Evolutionary conservation across 495 filamentous ascomycete genomes (phyloP), one percentile per base, ranked within the genome.

Genomic region (Oleoguttula mirabilis): DNA sequence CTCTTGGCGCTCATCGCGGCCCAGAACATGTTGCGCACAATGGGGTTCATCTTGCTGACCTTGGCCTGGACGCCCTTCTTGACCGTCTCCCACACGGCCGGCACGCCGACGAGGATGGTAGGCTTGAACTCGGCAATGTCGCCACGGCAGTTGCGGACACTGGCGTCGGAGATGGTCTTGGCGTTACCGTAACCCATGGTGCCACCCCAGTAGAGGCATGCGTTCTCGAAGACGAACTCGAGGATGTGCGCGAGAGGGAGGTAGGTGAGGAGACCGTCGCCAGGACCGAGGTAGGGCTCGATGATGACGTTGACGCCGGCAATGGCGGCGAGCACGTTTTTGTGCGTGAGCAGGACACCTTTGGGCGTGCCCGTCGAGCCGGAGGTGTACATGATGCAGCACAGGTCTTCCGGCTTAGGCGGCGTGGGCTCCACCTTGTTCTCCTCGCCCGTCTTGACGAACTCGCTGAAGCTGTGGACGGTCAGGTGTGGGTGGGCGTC

Each of bases 351-450:
- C 22, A 86, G 77, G 21, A 98, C 90, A 63, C 90, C 90, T 71
- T 96, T 98, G 25, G 90, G 90, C 0, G 87, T 75, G 36, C 90
- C 90, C 3, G 90, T 98, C n/a, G 88, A 94, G 32, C 90, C 90
- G 22, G 90, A 96, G 2, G 90, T 98, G 68, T 96, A 98, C 90
- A 98, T 98, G 61, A 98, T 93, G 60, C 90, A 94, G 71, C 82
- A 90, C 10, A 98, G 74, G 59, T 94, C 88, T 36, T 94, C 84
- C 2, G 84, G 72, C 20, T 67, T 62, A 3, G 90, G 88, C 28
- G 86, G 81, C 14, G 84, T 77, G 14, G 84, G 75, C 7, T 95
- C 88, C 33, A 77, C 75, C 7, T 73, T 77, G 56, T 92, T 90
- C 47, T 84, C 77, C 60, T 86, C 73, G 54, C 90, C 90, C 32